Evolutionary conservation across 441 rosid genomes (phyloP), one percentile per base, ranked within the genome.

Genomic region (Erysimum cheiri): DNA sequence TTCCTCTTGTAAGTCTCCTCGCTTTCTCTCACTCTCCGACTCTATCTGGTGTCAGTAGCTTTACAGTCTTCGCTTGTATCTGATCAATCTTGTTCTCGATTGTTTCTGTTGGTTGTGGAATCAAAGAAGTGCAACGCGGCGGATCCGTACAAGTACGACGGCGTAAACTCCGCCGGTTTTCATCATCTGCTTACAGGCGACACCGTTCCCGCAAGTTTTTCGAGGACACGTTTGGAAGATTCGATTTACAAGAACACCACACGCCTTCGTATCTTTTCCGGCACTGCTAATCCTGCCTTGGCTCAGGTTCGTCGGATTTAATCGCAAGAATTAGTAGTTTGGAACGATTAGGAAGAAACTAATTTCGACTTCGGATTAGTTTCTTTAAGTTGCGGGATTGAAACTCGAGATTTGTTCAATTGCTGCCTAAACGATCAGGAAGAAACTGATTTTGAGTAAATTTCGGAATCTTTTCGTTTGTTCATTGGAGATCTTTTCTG

Each of bases 271-370:
- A 85, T 91, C 24, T 93, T 93, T 58, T 93, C 97, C 5, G 98
- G 98, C 78, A 91, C 98, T 7, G 93, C 98, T 22, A 93, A 93
- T 77, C 88, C 95, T 41, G 80, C 93, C 17, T 92, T 93, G 31
- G 81, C 97, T 71, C 95, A 89, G 92, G 97, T 93, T 59, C 11
- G 8, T 3, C 44, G 8, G 35, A 15, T 56, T 47, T 44, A 0
- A 29, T 15, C n/a, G 48, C 64, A 43, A 54, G 26, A 39, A 17
- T 43, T 6, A 17, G 59, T 33, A 13, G 22, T 11, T 56, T 52
- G 32, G n/a, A 24, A 22, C 7, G 46, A 49, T 50, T 32, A 61
- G 28, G 54, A 43, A 43, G 39, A 55, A 54, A n/a, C n/a, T 24
- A 49, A 54, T 54, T 44, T 64, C 15, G 49, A 17, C 31, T 48